Percentiles rank a stretch among this genome's conserved stretches.
Conservation (phyloP, 2,329 filamentous ascomycete genomes). For the Lachnellula hyalina region DNA sequence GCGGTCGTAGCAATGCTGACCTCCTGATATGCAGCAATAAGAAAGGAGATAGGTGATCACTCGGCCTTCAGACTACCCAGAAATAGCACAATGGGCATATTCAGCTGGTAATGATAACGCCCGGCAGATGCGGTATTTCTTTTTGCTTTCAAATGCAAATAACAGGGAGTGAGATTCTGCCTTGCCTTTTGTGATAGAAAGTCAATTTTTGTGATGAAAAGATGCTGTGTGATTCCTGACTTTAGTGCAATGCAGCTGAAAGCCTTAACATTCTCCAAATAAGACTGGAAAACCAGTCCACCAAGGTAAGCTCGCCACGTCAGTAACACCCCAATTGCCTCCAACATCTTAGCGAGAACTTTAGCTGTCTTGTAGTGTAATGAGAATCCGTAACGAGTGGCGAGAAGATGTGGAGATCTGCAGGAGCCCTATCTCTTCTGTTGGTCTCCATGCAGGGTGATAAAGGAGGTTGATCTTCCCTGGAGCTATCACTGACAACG, state of each 20-base stretch:
- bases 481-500: constrained; percentile 26
- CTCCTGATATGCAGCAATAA: constrained; percentile 13
- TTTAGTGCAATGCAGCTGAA: constrained; percentile 18
- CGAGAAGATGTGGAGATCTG: constrained; percentile 23
- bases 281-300: constrained; percentile 18
- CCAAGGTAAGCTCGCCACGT: constrained; percentile 32
- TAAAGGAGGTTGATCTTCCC: constrained; percentile 17
- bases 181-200: constrained; percentile 17
- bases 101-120: constrained; percentile 1
- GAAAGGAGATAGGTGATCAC: constrained; percentile 4
- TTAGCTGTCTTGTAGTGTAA: constrained; percentile 14
- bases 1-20: constrained; percentile 1
- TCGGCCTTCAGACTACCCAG: constrained; percentile 3
- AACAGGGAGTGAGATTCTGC: constrained; percentile 12
- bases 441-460: constrained; percentile 25
- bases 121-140: constrained; percentile 5
- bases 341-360: constrained; percentile 21
- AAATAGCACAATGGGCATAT: constrained; percentile 1
- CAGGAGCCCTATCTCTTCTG: constrained; percentile 20
- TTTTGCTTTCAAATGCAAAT: constrained; percentile 4
- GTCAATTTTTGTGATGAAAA: constrained; percentile 3
- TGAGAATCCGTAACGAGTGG: constrained; percentile 16
- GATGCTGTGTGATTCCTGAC: constrained; percentile 15
- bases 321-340: constrained; percentile 21
- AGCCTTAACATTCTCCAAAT: constrained; percentile 17